These are phyloP conservation scores for Saturnispora diversa DNA, from an alignment of 805 yeast genomes.

Conservation along the genomic window DNA sequence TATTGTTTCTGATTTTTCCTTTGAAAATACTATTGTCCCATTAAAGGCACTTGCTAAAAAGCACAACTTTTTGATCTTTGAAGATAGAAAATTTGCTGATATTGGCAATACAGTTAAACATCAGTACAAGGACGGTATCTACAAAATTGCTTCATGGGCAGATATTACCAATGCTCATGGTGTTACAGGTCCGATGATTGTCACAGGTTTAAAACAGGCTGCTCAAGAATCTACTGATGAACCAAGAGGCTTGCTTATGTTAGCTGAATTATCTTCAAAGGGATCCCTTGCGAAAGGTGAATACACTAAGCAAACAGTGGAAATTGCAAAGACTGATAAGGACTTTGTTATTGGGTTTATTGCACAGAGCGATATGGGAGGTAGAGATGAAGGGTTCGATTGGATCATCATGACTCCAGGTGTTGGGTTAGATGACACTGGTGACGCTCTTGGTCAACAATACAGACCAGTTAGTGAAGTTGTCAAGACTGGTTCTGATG, in stretches of 20 bases:
- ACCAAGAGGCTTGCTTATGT: slow-evolving; percentile 86
- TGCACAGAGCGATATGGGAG: slow-evolving; percentile 86
- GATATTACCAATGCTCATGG: slow-evolving; percentile 98
- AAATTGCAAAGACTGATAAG: slow-evolving; percentile 73
- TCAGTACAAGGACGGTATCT: slow-evolving; percentile 87
- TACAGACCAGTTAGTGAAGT: slow-evolving; percentile 89
- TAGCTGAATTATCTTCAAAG: slow-evolving; percentile 90
- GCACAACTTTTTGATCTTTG: slow-evolving; percentile 86
- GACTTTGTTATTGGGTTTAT: slow-evolving; percentile 94
- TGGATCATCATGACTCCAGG: slow-evolving; percentile 98
- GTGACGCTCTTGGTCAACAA: slow-evolving; percentile 94
- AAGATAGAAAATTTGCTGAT: slow-evolving; percentile 97
- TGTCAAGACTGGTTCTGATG: slow-evolving; percentile 77
- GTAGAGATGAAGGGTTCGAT: slow-evolving; percentile 76
- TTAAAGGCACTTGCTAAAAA: slow-evolving; percentile 63
- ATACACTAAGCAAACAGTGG: slow-evolving; percentile 80
- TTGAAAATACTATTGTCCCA: slow-evolving; percentile 73
- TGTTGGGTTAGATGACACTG: slow-evolving; percentile 94
- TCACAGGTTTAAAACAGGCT: slow-evolving; percentile 78
- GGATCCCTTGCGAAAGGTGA: slow-evolving; percentile 92
- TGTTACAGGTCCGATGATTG: slow-evolving; percentile 91
- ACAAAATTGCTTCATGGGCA: slow-evolving; percentile 86
- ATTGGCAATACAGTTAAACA: slow-evolving; percentile 95
- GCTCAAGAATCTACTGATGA: slow-evolving; percentile 61
- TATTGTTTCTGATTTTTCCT: slow-evolving; percentile 79